Conservation (phyloP, 495 filamentous ascomycete genomes). For the Xylaria scruposa region DNA sequence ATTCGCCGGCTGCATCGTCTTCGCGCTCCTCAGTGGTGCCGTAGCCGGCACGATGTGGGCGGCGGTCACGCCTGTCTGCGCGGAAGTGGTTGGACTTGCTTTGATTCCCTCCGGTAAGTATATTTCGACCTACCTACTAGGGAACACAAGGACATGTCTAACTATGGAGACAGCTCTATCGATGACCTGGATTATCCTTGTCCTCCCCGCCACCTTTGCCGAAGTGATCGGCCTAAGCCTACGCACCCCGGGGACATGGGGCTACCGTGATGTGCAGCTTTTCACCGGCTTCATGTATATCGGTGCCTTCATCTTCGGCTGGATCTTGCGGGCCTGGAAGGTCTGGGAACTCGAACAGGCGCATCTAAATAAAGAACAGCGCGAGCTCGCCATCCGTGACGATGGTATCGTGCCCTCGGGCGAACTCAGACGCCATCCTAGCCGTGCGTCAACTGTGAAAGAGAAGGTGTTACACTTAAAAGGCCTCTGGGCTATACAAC, state of each 20-base stretch:
- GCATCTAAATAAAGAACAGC: conserved; percentile 38
- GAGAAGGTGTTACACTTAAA: conserved; percentile 26
- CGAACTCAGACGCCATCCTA: conserved; percentile 24
- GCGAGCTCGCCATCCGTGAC: conserved; percentile 36
- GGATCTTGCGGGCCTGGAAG: conserved; percentile 53
- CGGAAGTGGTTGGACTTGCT: conserved; percentile 77
- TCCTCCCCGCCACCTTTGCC: conserved; percentile 74
- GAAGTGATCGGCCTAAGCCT: conserved; percentile 79
- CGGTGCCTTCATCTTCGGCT: conserved; percentile 48
- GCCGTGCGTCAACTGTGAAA: conserved; percentile 25
- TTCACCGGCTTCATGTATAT: conserved; percentile 49
- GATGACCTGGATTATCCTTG: conserved; percentile 77
- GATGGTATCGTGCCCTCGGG: conserved; percentile 28
- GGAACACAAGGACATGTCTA: conserved; percentile 19
- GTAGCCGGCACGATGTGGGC: conserved; percentile 80
- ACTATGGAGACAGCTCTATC: conserved; percentile 55
- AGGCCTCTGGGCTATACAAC: conserved; percentile 36
- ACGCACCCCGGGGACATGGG: conserved; percentile 49
- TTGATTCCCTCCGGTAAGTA: conserved; percentile 67
- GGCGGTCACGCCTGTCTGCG: conserved; percentile 72
- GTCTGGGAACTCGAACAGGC: conserved; percentile 46
- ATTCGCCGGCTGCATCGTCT: conserved; percentile 73
- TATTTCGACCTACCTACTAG: background rate
- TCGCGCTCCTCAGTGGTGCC: conserved; percentile 70
- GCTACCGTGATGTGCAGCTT: conserved; percentile 51